Evolutionary conservation across 2,329 filamentous ascomycete species (phyloP), one percentile per base, ranked within the genome.

Genomic region (Colletotrichum neosansevieriae): DNA sequence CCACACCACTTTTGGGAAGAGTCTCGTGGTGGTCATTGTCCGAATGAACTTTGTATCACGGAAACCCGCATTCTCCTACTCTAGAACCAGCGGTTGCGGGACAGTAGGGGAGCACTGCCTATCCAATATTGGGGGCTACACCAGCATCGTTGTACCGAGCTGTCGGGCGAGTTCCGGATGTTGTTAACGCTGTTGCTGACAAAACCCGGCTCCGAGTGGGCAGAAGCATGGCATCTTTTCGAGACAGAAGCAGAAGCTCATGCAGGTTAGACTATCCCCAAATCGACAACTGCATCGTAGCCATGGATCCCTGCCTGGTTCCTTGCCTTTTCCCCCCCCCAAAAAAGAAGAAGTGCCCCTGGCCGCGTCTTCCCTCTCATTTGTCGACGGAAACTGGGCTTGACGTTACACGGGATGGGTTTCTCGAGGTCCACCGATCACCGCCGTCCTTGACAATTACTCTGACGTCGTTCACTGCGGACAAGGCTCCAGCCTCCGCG

Each of bases 261-360:
- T 67, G 53, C 53, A 58, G 45, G 40, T 24, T 24, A 47, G 57
- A n/a, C 34, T 65, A 68, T 64, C 29, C 65, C 61, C 65, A 59
- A 68, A 64, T 59, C 60, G 60, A 68, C 65, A 68, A 68, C 53
- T 68, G 40, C 38, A 68, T 68, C 65, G 65, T 49, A 32, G 65
- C 21, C 60, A 45, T 54, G 65, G 47, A 47, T 65, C 38, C 24
- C n/a, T 53, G 29, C 15, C 63, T 29, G 13, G 54, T 17, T 17
- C 56, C 49, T 51, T 24, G 21, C 24, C 47, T 50, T 54, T 58
- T 53, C 24, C 60, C 65, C 60, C 54, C 64, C 65, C n/a, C n/a
- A n/a, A 5, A 36, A 64, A 58, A 54, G n/a, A 13, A 58, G 51
- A 42, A 58, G 36, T 29, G 44, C 24, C 36, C 19, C 54, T 45